Percentiles rank a stretch among this genome's conserved stretches.
phyloP scores from a whole-genome alignment of 1,284 basidiomycete species.

The Apiotrichum montevideense region DNA sequence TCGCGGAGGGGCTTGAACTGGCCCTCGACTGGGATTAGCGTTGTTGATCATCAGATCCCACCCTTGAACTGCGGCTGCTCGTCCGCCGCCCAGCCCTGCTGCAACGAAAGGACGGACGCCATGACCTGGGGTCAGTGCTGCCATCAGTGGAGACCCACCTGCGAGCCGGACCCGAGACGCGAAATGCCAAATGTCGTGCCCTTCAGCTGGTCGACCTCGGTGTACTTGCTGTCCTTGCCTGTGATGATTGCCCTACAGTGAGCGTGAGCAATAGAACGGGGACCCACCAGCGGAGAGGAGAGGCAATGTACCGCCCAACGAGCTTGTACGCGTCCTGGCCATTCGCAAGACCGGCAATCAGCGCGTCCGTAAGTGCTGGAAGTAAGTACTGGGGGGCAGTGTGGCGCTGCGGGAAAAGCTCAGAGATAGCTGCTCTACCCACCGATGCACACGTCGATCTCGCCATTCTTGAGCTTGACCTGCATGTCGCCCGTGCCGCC shows the following conservation, averaged over 20 bases:
- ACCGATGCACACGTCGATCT: constrained; percentile 85
- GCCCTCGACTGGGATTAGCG: constrained; percentile 63
- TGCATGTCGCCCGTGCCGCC: constrained; percentile 91
- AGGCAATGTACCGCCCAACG: constrained; percentile 85
- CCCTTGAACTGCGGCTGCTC: constrained; percentile 65
- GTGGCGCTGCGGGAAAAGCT: too few relatives aligned
- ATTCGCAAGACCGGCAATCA: constrained; percentile 88
- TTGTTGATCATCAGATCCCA: constrained; percentile 32
- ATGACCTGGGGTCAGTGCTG: constrained; percentile 61
- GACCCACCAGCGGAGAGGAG: constrained; percentile 72
- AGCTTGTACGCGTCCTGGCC: constrained; percentile 82
- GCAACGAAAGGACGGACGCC: constrained; percentile 87
- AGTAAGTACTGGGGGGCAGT: too few relatives aligned
- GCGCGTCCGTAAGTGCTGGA: constrained; percentile 77
- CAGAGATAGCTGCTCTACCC: constrained; percentile 23
- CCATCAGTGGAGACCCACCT: constrained; percentile 5
- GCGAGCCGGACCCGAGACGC: constrained; percentile 58
- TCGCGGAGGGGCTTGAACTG: constrained; percentile 81
- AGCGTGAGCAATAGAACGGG: background rate
- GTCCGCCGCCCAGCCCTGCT: constrained; percentile 64
- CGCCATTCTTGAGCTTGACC: constrained; percentile 67
- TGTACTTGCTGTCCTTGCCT: constrained; percentile 67
- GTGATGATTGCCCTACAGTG: constrained; percentile 78
- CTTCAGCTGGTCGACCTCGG: constrained; percentile 67
- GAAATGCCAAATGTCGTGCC: constrained; percentile 85